phyloP scores from a whole-genome alignment of 1,139 yeast genomes.

The Pneumocystis sp. region DNA sequence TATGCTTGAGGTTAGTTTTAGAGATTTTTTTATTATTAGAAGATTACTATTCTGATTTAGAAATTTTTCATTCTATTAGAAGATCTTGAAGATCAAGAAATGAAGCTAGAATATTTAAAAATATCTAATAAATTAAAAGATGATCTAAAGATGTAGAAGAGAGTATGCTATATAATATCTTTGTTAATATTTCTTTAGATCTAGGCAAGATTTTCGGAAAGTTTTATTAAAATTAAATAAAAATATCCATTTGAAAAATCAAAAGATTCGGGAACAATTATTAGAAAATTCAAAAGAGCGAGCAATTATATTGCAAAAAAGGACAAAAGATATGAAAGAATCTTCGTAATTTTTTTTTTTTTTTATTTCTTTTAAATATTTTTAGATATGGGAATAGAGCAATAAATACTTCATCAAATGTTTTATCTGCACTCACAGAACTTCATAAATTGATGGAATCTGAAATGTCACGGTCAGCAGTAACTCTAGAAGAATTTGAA shows the following conservation, averaged over 20 bases:
- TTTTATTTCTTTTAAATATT: neutral
- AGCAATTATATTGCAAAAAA: neutral
- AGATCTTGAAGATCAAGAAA: neutral
- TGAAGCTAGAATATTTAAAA: neutral
- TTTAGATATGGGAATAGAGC: neutral
- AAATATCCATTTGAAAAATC: neutral
- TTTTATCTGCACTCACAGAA: conserved; percentile 7
- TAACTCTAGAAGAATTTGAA: conserved; percentile 46
- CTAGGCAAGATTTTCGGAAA: neutral
- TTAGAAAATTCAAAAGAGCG: neutral
- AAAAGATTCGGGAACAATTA: neutral
- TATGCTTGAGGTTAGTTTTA: neutral
- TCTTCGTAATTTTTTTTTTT: neutral
- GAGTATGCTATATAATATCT: neutral
- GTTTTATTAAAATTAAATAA: neutral
- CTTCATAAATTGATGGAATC: conserved; percentile 9
- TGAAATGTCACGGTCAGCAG: conserved; percentile 38
- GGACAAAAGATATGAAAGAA: neutral
- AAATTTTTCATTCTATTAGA: neutral
- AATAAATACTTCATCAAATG: conserved; percentile 7
- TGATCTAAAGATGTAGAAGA: neutral
- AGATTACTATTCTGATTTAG: neutral
- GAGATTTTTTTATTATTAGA: neutral
- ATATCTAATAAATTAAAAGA: neutral
- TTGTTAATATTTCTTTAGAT: neutral